Evolutionary conservation across 2,329 filamentous ascomycete species (phyloP), one percentile per base, ranked within the genome.

Genomic region (Xylaria polymorpha): DNA sequence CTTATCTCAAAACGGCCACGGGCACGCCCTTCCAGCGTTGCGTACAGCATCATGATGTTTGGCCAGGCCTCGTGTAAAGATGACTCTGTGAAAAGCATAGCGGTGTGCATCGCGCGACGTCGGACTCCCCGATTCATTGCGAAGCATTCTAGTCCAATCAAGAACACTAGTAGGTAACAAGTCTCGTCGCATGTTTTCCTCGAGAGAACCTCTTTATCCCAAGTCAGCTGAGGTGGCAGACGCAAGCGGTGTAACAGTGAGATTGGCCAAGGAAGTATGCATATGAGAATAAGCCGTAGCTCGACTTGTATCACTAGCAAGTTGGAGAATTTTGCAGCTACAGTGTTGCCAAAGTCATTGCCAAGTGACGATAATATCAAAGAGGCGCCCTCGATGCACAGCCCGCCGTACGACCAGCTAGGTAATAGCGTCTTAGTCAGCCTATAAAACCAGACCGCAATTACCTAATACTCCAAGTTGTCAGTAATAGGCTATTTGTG

Each of bases 201-300:
- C 46, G 2, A 29, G 22, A n/a, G 15, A 12, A 46, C 20, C 46
- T 50, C 46, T 50, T 50, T 25, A 15, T 29, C 22, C 46, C 25
- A 29, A 29, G 10, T 15, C 10, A 29, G 22, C 20, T 20, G n/a
- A 25, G 44, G 44, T 14, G 3, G 20, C 7, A 48, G 12, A 50
- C 10, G 22, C 6, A 50, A 50, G 46, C 22, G 22, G 46, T 25
- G 20, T 50, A 50, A 46, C 8, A 22, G 44, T 46, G 44, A 46
- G 44, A 46, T 46, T 50, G 12, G 46, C 46, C 12, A 50, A 50
- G 46, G 25, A 14, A 50, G 25, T 22, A 50, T 15, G 46, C 46
- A 50, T 12, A 50, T 25, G 46, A 50, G 7, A 50, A 50, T 50
- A 50, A 50, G 46, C 46, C 46, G 22, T 29, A 50, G 46, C 46